Evolutionary conservation across 257 asterid species (phyloP), one percentile per base, ranked within the genome.

Genomic region (Nicotiana otophora): DNA sequence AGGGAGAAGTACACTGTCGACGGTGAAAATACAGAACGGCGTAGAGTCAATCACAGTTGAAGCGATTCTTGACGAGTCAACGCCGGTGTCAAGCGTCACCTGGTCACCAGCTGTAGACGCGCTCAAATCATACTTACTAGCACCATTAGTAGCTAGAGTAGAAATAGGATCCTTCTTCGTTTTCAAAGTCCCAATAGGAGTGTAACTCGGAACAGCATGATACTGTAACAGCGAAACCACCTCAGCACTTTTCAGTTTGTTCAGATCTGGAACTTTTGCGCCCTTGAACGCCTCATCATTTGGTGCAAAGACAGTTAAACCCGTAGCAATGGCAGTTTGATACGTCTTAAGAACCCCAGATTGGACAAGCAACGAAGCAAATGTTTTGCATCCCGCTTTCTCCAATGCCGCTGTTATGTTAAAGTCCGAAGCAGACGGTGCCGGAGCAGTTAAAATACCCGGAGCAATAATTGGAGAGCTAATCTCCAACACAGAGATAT

Each of bases 381-480:
- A 96, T 5, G 97, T 96, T 17, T 96, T 96, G 82, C 99, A 96
- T 2, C 99, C 99, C 0, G 97, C 97, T 54, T 96, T 96, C 68
- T 89, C 97, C 28, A 94, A 86, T 23, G 95, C 77, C 10, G 84
- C 98, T 55, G 98, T 94, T 1, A 94, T 83, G 80, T 96, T 96
- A 0, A 84, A 91, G 81, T 86, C 89, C 6, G 92, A 68, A 2
- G 91, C 81, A 46, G 91, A 31, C 8, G 97, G 90, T 26, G 94
- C 87, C 68, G 98, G 86, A 36, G 99, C 99, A 5, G 90, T 81
- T 2, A 94, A 85, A 48, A 94, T 42, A 15, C 91, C 97, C 26
- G 85, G 78, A 17, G 97, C 98, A 33, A 96, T 90, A 67, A 96
- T 96, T 4, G 99, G 93, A 67, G 88, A 77, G 80, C 91, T 93